Evolutionary conservation across 805 yeast species (phyloP).

Genomic region (Brettanomyces bruxellensis): DNA sequence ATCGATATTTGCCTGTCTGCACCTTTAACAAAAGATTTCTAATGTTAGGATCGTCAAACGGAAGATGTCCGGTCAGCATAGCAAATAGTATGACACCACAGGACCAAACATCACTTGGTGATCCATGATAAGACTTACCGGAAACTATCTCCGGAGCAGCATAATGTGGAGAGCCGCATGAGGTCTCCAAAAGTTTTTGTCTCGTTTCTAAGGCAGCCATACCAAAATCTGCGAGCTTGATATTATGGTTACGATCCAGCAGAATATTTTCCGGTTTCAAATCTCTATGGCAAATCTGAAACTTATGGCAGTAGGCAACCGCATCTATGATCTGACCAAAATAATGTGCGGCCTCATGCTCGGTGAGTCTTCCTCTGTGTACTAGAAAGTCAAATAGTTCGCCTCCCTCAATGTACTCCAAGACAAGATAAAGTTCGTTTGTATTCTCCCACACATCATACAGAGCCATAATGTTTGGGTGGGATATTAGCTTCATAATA

Average conservation of each 20-base stretch:
- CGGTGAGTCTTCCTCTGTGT: slow-evolving; percentile 60
- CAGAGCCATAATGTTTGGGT: slow-evolving; percentile 85
- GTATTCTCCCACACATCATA: slow-evolving; percentile 98
- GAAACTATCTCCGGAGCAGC: slow-evolving; percentile 83
- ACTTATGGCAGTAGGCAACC: slow-evolving; percentile 71
- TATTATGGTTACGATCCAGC: slow-evolving; percentile 54
- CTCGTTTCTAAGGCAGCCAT: slow-evolving; percentile 80
- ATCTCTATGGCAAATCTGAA: slow-evolving; percentile 77
- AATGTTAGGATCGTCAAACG: slow-evolving; percentile 77
- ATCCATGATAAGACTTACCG: slow-evolving; percentile 72
- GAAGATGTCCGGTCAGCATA: slow-evolving; percentile 68
- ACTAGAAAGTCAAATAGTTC: slow-evolving; percentile 72
- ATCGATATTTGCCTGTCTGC: slow-evolving; percentile 63
- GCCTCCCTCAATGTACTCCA: slow-evolving; percentile 86
- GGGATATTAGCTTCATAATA: slow-evolving; percentile 91
- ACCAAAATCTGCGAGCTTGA: slow-evolving; percentile 80
- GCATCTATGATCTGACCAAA: slow-evolving; percentile 73
- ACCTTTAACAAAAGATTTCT: slow-evolving; percentile 63
- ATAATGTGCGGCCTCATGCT: slow-evolving; percentile 65
- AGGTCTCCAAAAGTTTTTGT: slow-evolving; percentile 63
- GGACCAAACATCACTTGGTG: slow-evolving; percentile 83
- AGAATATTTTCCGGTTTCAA: slow-evolving; percentile 74
- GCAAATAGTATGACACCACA: slow-evolving; percentile 82
- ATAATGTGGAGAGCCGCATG: slow-evolving; percentile 85
- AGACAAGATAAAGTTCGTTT: slow-evolving; percentile 70